Evolutionary conservation across 2,329 filamentous ascomycete species (phyloP).

Genomic region (Colletotrichum sp.): DNA sequence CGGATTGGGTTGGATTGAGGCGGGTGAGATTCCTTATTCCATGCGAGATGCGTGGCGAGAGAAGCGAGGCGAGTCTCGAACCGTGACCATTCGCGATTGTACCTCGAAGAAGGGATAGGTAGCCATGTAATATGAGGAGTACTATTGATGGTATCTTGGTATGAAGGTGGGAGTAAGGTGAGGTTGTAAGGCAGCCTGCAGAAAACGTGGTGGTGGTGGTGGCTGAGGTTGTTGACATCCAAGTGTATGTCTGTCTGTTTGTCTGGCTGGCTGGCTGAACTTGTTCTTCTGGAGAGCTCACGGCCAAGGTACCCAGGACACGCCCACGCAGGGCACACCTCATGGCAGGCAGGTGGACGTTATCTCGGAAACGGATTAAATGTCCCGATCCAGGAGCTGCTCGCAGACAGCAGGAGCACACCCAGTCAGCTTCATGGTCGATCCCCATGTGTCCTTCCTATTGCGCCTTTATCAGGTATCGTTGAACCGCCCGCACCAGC

Average conservation of each 20-base stretch:
- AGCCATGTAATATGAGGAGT: neutral
- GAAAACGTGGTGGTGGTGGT: neutral
- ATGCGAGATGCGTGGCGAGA: neutral
- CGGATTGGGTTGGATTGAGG: neutral
- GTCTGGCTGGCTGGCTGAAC: neutral
- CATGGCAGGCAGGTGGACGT: neutral
- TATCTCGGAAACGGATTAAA: constrained; percentile 4
- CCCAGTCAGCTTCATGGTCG: neutral
- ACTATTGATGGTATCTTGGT: neutral
- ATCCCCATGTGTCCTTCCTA: constrained; percentile 13
- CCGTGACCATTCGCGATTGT: neutral
- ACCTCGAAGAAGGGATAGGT: neutral
- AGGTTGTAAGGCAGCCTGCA: neutral
- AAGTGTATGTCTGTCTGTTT: neutral
- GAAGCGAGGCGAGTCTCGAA: neutral
- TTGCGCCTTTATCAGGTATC: neutral
- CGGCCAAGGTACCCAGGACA: neutral
- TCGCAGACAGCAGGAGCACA: neutral
- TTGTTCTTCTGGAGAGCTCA: neutral
- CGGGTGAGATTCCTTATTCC: constrained; percentile 13
- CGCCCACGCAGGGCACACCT: neutral
- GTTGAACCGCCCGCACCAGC: neutral
- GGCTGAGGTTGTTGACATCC: neutral
- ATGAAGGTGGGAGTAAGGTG: neutral
- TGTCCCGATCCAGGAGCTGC: constrained; percentile 8